Evolutionary conservation across 192 early-diverging fungal genomes (phyloP), one percentile per base, ranked within the genome.

Genomic region (Coemansia sp.): DNA sequence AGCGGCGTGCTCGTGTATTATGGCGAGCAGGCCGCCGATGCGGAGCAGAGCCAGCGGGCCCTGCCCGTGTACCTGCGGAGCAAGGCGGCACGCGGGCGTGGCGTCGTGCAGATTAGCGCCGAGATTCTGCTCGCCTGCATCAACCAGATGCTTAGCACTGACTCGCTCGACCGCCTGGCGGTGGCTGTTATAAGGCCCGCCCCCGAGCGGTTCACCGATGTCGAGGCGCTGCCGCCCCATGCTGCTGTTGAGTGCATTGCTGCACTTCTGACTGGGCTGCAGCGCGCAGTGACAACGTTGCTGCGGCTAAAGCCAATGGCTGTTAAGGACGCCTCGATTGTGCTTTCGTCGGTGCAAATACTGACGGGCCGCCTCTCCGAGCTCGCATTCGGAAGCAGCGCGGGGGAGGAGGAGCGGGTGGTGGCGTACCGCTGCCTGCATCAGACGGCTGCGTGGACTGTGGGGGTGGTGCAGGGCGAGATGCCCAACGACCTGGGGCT

Each of bases 61-160:
- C 51, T 78, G 33, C 77, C 77, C 0, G 41, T 44, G 5, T 62
- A 70, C 19, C 42, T 81, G 40, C 21, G 37, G 4, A 17, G 35
- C 19, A 70, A 63, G 51, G 36, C 62, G 3, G 35, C 59, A 2
- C 64, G 66, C 9, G 70, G 73, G 1, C 78, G 78, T 14, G 63
- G 69, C 19, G 39, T 69, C 1, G 35, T 70, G 4, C 63, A 60
- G 4, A 62, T 81, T 4, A 62, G 66, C 8, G 63, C 70, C 11
- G 78, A 81, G n/a, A 46, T 68, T 1, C 56, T 81, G 10, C 59
- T 42, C 2, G 70, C 78, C 1, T 81, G 78, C 21, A 57, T 63
- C 11, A 53, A 1, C 34, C 33, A 51, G 45, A 67, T 81, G 27
- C 24, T 11, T 1, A 46, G 42, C 11, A 27, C 60, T 24, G 19